Percentiles rank a stretch among this genome's conserved stretches.
These are phyloP conservation scores for Apostasia ramifera DNA, from an alignment of 106 monocot species.

Conservation along the genomic window DNA sequence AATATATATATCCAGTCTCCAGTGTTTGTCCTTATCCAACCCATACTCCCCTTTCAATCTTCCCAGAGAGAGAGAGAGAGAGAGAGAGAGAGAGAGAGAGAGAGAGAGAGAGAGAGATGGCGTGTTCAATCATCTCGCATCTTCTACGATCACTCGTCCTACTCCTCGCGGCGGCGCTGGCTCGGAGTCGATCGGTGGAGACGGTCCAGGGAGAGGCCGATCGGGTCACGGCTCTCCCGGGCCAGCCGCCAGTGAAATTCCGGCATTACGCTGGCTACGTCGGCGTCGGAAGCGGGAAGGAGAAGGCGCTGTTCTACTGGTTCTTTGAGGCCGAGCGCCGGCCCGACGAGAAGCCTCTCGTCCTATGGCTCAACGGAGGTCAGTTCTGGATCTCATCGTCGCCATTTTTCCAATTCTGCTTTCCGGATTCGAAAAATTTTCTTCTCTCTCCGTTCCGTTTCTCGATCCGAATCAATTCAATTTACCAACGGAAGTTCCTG, in stretches of 20 bases:
- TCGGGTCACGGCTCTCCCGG: conserved; percentile 49
- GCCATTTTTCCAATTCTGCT: too few relatives aligned
- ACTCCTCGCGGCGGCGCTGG: neutral
- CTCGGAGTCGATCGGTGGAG: neutral
- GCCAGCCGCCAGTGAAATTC: conserved; percentile 62
- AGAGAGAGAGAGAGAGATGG: neutral
- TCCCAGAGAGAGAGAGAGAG: neutral
- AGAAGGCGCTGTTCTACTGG: conserved; percentile 85
- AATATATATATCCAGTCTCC: too few relatives aligned
- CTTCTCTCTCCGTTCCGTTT: neutral
- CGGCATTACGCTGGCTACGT: conserved; percentile 82
- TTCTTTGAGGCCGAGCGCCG: conserved; percentile 66
- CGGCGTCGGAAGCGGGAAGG: conserved; percentile 13
- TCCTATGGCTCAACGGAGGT: conserved; percentile 93
- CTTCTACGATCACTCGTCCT: neutral
- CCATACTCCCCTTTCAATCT: neutral
- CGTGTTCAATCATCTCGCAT: neutral
- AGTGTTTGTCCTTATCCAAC: too few relatives aligned
- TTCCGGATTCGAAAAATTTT: too few relatives aligned
- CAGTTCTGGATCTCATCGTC: neutral
- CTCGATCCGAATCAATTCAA: neutral
- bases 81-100: neutral
- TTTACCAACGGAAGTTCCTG: too few relatives aligned
- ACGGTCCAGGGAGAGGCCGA: conserved; percentile 14
- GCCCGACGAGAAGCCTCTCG: conserved; percentile 42